phyloP scores from a whole-genome alignment of 2,329 filamentous ascomycete species.

The Talaromyces sp. region DNA sequence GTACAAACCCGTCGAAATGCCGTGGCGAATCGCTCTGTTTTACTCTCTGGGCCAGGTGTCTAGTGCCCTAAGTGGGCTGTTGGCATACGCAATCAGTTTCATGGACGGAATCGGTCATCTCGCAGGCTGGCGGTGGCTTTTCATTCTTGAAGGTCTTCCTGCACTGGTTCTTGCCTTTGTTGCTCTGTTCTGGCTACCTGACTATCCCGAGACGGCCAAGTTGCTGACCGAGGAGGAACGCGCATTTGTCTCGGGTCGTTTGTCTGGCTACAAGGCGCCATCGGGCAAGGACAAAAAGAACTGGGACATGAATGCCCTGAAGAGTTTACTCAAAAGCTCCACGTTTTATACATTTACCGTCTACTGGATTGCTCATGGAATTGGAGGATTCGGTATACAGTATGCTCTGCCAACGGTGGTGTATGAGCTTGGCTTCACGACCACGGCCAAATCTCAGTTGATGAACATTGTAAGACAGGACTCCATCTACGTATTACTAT shows the following conservation, averaged over 20 bases:
- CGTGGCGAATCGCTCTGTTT: conserved; percentile 32
- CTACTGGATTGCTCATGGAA: conserved; percentile 39
- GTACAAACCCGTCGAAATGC: conserved; percentile 32
- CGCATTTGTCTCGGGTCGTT: conserved; percentile 17
- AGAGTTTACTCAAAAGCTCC: conserved; percentile 26
- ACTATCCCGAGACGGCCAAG: conserved; percentile 67
- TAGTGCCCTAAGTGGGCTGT: conserved; percentile 59
- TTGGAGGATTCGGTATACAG: conserved; percentile 37
- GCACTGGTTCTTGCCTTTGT: conserved; percentile 56
- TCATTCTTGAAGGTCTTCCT: conserved; percentile 58
- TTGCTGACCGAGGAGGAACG: conserved; percentile 67
- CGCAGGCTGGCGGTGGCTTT: conserved; percentile 45
- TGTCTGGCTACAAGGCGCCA: conserved; percentile 22
- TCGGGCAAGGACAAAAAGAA: conserved; percentile 21
- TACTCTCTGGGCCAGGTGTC: conserved; percentile 57
- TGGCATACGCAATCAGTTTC: conserved; percentile 56
- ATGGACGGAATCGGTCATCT: conserved; percentile 54
- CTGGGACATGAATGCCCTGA: conserved; percentile 28
- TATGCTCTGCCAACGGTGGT: conserved; percentile 40
- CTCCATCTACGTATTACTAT: neutral
- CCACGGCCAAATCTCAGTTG: conserved; percentile 36
- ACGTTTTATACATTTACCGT: conserved; percentile 33
- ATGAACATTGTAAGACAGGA: conserved; percentile 34
- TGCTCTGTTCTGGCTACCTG: conserved; percentile 61
- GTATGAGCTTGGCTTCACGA: conserved; percentile 38